These are phyloP conservation scores for Diaporthe longicolla DNA, from an alignment of 2,329 filamentous ascomycete genomes.

Conservation along the genomic window DNA sequence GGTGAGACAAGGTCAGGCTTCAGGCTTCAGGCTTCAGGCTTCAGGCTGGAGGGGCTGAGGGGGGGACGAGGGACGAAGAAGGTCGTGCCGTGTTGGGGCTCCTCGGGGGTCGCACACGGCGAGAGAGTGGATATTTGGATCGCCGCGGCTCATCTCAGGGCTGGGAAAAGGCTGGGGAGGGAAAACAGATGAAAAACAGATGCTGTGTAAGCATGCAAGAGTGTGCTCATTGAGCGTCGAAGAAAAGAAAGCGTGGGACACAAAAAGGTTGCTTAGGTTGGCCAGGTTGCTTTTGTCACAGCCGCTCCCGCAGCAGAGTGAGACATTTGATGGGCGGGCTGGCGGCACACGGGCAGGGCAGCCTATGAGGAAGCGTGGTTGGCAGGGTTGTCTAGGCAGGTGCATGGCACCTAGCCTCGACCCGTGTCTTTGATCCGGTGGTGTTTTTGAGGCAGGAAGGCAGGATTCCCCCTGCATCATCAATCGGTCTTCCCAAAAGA, in stretches of 20 bases:
- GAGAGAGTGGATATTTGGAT: conserved; percentile 29
- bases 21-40: no score
- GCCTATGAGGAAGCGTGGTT: conserved; percentile 15
- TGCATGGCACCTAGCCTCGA: conserved; percentile 4
- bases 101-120: conserved; percentile 23
- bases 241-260: conserved; percentile 12
- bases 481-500: conserved; percentile 25
- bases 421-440: conserved; percentile 27
- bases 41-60: not conserved
- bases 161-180: no score
- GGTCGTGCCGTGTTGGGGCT: conserved; percentile 4
- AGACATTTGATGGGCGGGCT: conserved; percentile 31
- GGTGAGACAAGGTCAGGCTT: conserved; percentile 20
- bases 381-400: not conserved
- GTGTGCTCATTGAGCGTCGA: not conserved
- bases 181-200: no score
- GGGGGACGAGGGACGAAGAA: conserved; percentile 8
- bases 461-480: conserved; percentile 29
- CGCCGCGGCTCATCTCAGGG: conserved; percentile 32
- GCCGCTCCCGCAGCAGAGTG: conserved; percentile 27
- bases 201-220: not conserved
- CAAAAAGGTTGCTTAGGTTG: not conserved
- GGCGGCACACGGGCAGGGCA: conserved; percentile 23
- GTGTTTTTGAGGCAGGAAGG: conserved; percentile 25
- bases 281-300: not conserved